phyloP scores from a whole-genome alignment of 179 eudicot species.

The Spinacia oleracea region DNA sequence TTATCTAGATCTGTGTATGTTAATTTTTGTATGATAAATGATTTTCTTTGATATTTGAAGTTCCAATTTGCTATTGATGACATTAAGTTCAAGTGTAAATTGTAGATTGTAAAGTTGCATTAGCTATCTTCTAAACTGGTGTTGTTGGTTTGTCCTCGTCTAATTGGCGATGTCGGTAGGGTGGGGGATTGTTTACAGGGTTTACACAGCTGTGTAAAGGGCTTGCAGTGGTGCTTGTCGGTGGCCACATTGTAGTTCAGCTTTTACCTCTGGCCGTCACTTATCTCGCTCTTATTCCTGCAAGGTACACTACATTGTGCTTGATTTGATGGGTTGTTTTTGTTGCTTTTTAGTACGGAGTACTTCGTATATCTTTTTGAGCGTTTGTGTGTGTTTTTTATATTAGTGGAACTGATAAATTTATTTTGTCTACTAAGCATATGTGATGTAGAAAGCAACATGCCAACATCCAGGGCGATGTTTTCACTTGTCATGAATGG shows the following conservation, averaged over 20 bases:
- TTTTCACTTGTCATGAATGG: background rate
- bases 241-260: slow-evolving; percentile 75
- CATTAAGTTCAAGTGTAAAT: background rate
- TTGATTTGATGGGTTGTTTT: background rate
- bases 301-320: slow-evolving; percentile 47
- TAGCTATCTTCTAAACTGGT: background rate
- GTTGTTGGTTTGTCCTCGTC: background rate
- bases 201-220: slow-evolving; percentile 89
- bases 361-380: too few species aligned
- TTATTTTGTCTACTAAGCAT: background rate
- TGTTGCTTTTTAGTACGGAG: background rate
- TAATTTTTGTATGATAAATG: background rate
- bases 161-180: slow-evolving; percentile 19
- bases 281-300: slow-evolving; percentile 92
- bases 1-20: slow-evolving; percentile 8
- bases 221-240: slow-evolving; percentile 72
- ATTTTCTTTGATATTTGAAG: background rate
- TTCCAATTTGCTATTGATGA: background rate
- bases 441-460: background rate
- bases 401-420: background rate
- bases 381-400: background rate
- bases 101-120: background rate
- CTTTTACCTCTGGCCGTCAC: slow-evolving; percentile 62
- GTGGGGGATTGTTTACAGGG: slow-evolving; percentile 53
- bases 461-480: background rate